Base-by-base conservation (phyloP, 192 early-diverging fungal genomes). In the Haplosporangium gracile region DNA sequence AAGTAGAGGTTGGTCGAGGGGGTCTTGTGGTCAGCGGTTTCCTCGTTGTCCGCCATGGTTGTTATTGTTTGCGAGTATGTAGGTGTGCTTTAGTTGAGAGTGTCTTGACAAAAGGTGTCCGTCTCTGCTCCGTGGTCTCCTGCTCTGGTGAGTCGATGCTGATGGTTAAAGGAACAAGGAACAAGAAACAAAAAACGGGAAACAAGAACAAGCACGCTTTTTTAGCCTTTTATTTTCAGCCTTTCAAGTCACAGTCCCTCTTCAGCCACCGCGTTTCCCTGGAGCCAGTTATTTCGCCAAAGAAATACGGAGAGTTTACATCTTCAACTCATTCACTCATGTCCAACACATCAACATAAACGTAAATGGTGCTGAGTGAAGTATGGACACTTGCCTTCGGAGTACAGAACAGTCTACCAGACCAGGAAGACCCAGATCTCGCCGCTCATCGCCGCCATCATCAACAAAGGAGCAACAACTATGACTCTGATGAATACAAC, bases 361-460 rank as follows among this genome's bases (percentile, higher is more conserved):
- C 72, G 68, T 39, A 34, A 77, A 85, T 86, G 84, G 84, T 86
- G 26, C 72, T 86, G 75, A 86, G 84, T 42, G 84, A 79, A 63
- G 78, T 86, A 72, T 86, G 84, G 84, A 86, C 74, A 5, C 76
- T 86, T 36, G 84, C 84, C 72, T 86, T 86, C 81, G 84, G 84
- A 43, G 43, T 69, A 40, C 70, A 81, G 45, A 86, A 78, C 42
- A 47, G 75, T 26, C 34, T 75, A 4, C 84, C 84, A 1, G 84
- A 86, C 34, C 38, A 51, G 20, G 68, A 49, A 22, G 74, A 76
- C n/a, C 74, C 75, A 9, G 72, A 32, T 26, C 75, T 65, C n/a
- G 9, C 26, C 6, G 60, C 29, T 32, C 60, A 65, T 32, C n/a
- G 26, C 11, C 60, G 3, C 15, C 60, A 15, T 32, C 60, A 32